phyloP scores from a whole-genome alignment of 2,329 filamentous ascomycete genomes.

The Rhynchosporium graminicola region DNA sequence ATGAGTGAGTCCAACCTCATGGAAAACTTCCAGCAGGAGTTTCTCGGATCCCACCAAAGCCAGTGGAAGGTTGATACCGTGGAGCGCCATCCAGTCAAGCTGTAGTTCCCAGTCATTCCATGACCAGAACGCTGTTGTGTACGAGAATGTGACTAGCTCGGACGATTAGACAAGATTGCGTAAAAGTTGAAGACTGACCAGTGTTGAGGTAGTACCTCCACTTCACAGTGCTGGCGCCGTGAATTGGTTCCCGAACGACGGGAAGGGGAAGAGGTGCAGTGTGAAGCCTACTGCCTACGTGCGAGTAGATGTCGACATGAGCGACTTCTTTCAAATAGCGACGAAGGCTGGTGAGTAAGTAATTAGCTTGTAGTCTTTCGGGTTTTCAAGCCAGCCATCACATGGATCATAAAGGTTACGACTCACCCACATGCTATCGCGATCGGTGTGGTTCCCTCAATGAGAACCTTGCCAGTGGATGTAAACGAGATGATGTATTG shows the following conservation, averaged over 20 bases:
- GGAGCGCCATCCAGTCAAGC: constrained; percentile 54
- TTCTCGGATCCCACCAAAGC: constrained; percentile 55
- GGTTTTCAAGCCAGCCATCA: too few relatives aligned
- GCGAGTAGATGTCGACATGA: constrained; percentile 51
- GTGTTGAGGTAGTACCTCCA: constrained; percentile 55
- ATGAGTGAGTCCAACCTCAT: constrained; percentile 47
- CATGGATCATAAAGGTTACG: too few relatives aligned
- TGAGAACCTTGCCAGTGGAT: too few relatives aligned
- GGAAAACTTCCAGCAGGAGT: constrained; percentile 51
- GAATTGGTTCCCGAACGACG: constrained; percentile 39
- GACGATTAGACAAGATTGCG: background rate
- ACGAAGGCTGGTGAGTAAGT: constrained; percentile 40
- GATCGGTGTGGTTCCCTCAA: too few relatives aligned
- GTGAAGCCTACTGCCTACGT: constrained; percentile 46
- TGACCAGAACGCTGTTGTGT: constrained; percentile 52
- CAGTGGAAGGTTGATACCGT: constrained; percentile 53
- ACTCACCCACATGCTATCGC: too few relatives aligned
- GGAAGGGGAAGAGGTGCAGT: constrained; percentile 40
- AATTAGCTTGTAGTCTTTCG: too few relatives aligned
- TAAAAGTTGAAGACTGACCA: constrained; percentile 35
- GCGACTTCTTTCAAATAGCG: constrained; percentile 46
- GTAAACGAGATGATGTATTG: too few relatives aligned
- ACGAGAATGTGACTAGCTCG: constrained; percentile 51
- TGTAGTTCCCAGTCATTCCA: constrained; percentile 56
- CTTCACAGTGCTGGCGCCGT: constrained; percentile 46